Conservation (phyloP, 1,139 yeast species). For the Pichia sp. region DNA sequence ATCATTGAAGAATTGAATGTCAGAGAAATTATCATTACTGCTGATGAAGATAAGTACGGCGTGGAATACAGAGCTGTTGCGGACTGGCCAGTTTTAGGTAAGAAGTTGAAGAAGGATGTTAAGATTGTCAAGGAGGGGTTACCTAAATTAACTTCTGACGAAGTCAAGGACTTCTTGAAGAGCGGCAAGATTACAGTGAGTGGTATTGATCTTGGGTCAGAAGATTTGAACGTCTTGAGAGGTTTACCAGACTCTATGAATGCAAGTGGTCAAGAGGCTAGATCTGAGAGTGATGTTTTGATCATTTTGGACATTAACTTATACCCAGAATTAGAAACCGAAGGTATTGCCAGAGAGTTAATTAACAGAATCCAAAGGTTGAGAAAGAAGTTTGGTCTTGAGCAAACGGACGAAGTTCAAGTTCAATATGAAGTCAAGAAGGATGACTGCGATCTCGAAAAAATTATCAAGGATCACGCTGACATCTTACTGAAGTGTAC, state of each 20-base stretch:
- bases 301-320: slow-evolving; percentile 83
- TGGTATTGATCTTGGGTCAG: slow-evolving; percentile 80
- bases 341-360: slow-evolving; percentile 94
- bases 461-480: slow-evolving; percentile 59
- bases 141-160: slow-evolving; percentile 73
- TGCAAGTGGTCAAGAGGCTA: slow-evolving; percentile 71
- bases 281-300: slow-evolving; percentile 85
- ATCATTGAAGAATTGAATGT: slow-evolving; percentile 89
- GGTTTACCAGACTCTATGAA: slow-evolving; percentile 68
- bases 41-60: slow-evolving; percentile 87
- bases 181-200: slow-evolving; percentile 79
- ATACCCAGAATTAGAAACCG: slow-evolving; percentile 83
- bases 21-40: slow-evolving; percentile 79
- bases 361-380: slow-evolving; percentile 96
- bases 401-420: slow-evolving; percentile 89
- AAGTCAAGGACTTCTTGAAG: slow-evolving; percentile 71
- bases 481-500: slow-evolving; percentile 74
- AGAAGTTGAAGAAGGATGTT: slow-evolving; percentile 90
- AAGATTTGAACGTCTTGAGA: slow-evolving; percentile 86
- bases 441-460: slow-evolving; percentile 57
- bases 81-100: slow-evolving; percentile 98
- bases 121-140: slow-evolving; percentile 92
- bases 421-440: slow-evolving; percentile 78
- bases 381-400: slow-evolving; percentile 93
- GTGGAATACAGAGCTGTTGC: slow-evolving; percentile 93